Evolutionary conservation across 2,329 filamentous ascomycete species (phyloP), one percentile per base, ranked within the genome.

Genomic region (Colletotrichum sp.): DNA sequence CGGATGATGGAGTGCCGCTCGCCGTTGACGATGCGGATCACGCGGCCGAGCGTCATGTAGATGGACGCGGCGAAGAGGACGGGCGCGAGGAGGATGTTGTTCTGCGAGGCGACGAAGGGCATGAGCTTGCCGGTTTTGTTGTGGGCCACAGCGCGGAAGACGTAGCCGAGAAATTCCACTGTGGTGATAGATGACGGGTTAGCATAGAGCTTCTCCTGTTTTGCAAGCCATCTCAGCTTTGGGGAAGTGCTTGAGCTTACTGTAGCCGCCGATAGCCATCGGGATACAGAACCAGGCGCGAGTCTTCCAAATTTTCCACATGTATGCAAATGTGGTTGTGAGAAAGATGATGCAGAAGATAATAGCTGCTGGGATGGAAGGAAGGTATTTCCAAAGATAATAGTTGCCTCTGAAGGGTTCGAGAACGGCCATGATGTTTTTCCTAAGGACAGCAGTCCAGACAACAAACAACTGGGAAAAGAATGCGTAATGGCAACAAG

Each of bases 21-120:
- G 18, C 81, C 85, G 25, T 82, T 81, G 6, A 86, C 81, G 60
- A 83, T 81, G 8, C 79, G 79, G 66, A 89, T 85, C 16, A 88
- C 77, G 10, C 88, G 83, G 16, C 85, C 85, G 8, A 89, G 84
- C 10, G 84, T 83, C 87, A 89, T 89, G 83, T 90, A 90, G 66
- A 89, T 85, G 10, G 86, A 85, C 4, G 88, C 88, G 34, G 88
- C 87, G 79, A 86, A 88, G 34, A 89, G 82, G 15, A 85, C 84
- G 0, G 88, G 88, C 27, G 56, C 67, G 13, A 75, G 34, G 7
- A 85, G 78, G 22, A 85, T 77, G 25, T 83, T 79, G 25, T 83
- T 70, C 1, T 78, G 76, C 74, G 85, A 83, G 16, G 83, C 72
- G 58, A 85, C 78, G 71, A 80, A 86, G 2, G 80, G 81, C 22